Evolutionary conservation across 306 rosid genomes (phyloP).

Genomic region (Pterocarpus santalinus): DNA sequence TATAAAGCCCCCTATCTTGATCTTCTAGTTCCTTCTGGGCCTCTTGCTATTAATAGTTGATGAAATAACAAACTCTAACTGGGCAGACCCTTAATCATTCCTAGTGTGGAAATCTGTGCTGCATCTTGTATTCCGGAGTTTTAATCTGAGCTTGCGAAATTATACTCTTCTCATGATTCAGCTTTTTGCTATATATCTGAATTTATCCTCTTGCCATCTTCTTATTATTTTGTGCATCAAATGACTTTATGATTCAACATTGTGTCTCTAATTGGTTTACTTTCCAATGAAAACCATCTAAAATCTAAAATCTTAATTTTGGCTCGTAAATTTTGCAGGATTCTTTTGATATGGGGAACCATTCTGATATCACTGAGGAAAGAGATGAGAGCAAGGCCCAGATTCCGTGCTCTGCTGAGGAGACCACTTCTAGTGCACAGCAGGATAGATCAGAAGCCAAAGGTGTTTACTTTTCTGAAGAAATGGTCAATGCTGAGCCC

Average conservation of each 20-base stretch:
- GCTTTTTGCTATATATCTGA: background rate
- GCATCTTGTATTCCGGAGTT: background rate
- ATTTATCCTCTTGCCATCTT: background rate
- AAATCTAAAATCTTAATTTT: conserved; percentile 34
- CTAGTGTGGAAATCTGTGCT: background rate
- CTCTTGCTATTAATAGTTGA: too few relatives aligned
- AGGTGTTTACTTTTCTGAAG: conserved; percentile 48
- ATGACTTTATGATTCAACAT: conserved; percentile 38
- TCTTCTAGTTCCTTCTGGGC: too few relatives aligned
- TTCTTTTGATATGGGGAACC: conserved; percentile 87
- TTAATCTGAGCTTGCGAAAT: conserved; percentile 29
- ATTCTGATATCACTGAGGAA: conserved; percentile 86
- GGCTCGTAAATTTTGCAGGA: conserved; percentile 65
- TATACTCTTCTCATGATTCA: conserved; percentile 12
- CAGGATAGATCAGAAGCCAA: conserved; percentile 51
- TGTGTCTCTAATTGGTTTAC: conserved; percentile 16
- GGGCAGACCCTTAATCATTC: too few relatives aligned
- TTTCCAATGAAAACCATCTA: conserved; percentile 12
- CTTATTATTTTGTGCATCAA: background rate
- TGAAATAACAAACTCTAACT: too few relatives aligned
- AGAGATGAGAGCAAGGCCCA: conserved; percentile 78
- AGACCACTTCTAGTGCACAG: conserved; percentile 47
- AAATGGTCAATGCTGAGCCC: conserved; percentile 49
- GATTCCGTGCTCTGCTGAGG: conserved; percentile 47
- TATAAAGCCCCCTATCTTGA: too few relatives aligned